Base-by-base conservation (phyloP, 2,329 filamentous ascomycete species). In the Septoria petroselini region DNA sequence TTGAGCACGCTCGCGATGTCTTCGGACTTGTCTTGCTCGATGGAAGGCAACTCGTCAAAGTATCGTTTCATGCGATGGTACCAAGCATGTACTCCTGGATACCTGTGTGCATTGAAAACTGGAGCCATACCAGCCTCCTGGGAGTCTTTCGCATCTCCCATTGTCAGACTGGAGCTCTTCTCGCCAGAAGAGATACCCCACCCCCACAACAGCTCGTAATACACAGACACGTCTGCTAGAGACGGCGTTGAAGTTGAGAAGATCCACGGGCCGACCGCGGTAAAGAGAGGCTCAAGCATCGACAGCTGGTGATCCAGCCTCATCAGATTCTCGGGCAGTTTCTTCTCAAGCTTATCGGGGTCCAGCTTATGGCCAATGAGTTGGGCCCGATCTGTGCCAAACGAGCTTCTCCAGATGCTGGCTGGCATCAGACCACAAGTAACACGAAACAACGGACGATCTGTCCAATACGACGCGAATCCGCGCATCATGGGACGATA, bases 401-500 rank as follows among this genome's bases (percentile, higher is more conserved):
- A 72, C 2, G 52, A 48, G n/a, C 64, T 66, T 4, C 64, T 52
- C 70, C 71, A 72, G 5, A 72, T 70, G 5, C 59, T 60, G 0
- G 65, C 58, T 1, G 71, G 71, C 40, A 73, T 72, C 1, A 73
- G 58, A 3, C 71, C 71, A 3, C 67, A 70, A 14, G 69, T 70
- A 5, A 65, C 62, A 12, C 70, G 62, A 57, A 72, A 72, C 4
- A 72, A 53, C 0, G 70, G 66, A 21, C 68, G 46, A 50, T 73
- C 70, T 2, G 64, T 67, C 70, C 70, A 72, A 53, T 71, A 71
- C n/a, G 59, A 64, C 2, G 70, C 66, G 29, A 72, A 70, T 0
- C 69, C 68, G n/a, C 70, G 57, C 3, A 66, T 69, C 2, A 72
- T 48, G 0, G 62, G 60, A 5, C 64, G 42, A 45, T 73, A 70